A percentile compares a stretch with the other conserved stretches of the same genome.
Conservation (phyloP, 1,284 basidiomycete genomes). For the Gomphus bonarii region DNA sequence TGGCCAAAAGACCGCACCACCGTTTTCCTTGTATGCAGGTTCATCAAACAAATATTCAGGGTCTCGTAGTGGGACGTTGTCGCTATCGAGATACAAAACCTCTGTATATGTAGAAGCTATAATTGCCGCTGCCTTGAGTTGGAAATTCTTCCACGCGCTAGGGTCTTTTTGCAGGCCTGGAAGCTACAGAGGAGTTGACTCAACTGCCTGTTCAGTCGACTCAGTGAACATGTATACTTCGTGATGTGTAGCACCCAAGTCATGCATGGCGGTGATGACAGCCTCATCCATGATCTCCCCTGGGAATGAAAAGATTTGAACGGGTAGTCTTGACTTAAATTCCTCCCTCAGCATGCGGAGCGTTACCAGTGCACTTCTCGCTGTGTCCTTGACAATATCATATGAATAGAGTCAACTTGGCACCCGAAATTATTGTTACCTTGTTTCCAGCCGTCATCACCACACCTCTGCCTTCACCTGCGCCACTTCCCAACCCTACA, state of each 20-base stretch:
- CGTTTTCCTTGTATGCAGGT: slow-evolving; percentile 23
- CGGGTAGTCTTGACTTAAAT: slow-evolving; percentile 24
- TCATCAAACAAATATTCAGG: slow-evolving; percentile 29
- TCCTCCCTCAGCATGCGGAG: slow-evolving; percentile 25
- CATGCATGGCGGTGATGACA: slow-evolving; percentile 21
- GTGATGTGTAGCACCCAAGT: slow-evolving; percentile 23
- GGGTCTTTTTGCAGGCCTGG: slow-evolving; percentile 18
- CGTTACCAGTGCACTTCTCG: slow-evolving; percentile 23
- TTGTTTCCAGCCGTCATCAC: slow-evolving; percentile 31
- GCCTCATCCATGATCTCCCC: slow-evolving; percentile 23
- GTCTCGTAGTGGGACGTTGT: slow-evolving; percentile 30
- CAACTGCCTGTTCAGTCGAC: neutral
- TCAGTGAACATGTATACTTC: slow-evolving; percentile 16
- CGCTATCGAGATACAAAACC: slow-evolving; percentile 30
- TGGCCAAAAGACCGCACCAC: slow-evolving; percentile 33
- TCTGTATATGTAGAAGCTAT: slow-evolving; percentile 29
- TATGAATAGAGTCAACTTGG: neutral
- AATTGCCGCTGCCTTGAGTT: slow-evolving; percentile 31
- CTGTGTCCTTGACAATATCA: slow-evolving; percentile 24
- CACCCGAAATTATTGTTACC: slow-evolving; percentile 16
- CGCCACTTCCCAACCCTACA: slow-evolving; percentile 15
- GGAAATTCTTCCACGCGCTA: slow-evolving; percentile 25
- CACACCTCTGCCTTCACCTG: slow-evolving; percentile 22
- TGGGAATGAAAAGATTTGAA: slow-evolving; percentile 32
- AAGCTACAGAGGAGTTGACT: slow-evolving; percentile 14